Percentiles rank a stretch among this genome's conserved stretches.
phyloP scores from a whole-genome alignment of 495 filamentous ascomycete species.

The Venustampulla echinocandica region DNA sequence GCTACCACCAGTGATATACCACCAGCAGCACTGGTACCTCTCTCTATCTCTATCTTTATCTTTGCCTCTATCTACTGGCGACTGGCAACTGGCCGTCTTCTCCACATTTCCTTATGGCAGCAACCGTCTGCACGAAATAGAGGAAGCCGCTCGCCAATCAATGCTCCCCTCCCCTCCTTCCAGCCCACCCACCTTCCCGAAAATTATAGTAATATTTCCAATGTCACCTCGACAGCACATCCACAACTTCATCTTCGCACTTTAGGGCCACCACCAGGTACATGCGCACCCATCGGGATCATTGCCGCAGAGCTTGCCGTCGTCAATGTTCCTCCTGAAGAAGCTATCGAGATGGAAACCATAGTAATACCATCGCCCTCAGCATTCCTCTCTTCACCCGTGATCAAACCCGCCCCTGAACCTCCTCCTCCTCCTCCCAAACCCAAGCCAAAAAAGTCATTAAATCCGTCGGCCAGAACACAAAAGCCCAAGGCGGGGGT shows the following conservation, averaged over 20 bases:
- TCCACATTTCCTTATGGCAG: not conserved
- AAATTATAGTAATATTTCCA: slow-evolving; percentile 2
- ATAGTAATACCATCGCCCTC: slow-evolving; percentile 59
- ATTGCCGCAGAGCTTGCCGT: not conserved
- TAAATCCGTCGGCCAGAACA: slow-evolving; percentile 17
- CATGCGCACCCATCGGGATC: not conserved
- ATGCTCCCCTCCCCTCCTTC: not conserved
- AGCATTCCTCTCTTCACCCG: slow-evolving; percentile 43
- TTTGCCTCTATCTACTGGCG: no score
- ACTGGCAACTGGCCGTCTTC: slow-evolving; percentile 1
- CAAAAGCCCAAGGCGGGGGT: slow-evolving; percentile 28
- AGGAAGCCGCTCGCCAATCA: not conserved
- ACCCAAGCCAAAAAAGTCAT: slow-evolving; percentile 6
- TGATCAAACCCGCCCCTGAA: slow-evolving; percentile 24
- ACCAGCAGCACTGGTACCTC: no score
- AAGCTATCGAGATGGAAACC: slow-evolving; percentile 41
- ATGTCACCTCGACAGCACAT: slow-evolving; percentile 8
- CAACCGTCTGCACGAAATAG: not conserved
- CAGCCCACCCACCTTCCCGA: not conserved
- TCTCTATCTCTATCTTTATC: no score
- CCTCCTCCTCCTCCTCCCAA: slow-evolving; percentile 28
- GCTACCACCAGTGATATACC: no score
- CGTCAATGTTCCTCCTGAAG: slow-evolving; percentile 14
- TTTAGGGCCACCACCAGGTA: not conserved
- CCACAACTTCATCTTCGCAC: not conserved